phyloP scores from a whole-genome alignment of 140 eudicot genomes.

The Oenanthe javanica region DNA sequence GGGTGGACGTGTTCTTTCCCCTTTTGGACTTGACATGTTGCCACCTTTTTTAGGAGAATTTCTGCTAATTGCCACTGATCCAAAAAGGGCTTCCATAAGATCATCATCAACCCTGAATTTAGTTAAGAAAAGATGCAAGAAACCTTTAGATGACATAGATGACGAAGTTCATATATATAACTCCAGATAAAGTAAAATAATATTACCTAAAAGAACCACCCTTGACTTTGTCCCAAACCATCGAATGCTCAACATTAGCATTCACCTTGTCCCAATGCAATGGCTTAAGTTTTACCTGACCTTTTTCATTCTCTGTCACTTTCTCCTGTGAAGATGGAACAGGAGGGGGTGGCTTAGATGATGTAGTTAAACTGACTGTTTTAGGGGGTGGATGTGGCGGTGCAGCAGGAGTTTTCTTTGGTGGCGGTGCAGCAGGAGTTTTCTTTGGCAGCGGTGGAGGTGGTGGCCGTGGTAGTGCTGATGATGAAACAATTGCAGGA shows the following conservation, averaged over 20 bases:
- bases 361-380: conserved; percentile 30
- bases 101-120: conserved; percentile 63
- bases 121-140: neutral
- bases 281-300: conserved; percentile 71
- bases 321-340: conserved; percentile 19
- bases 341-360: conserved; percentile 33
- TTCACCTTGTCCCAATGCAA: conserved; percentile 97
- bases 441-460: conserved; percentile 46
- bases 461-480: conserved; percentile 34
- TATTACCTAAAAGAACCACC: conserved; percentile 81
- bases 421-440: conserved; percentile 42
- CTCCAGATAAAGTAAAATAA: neutral
- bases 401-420: conserved; percentile 28
- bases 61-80: conserved; percentile 66
- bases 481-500: neutral
- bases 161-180: neutral
- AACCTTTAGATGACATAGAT: neutral
- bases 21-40: conserved; percentile 29
- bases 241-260: conserved; percentile 60
- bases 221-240: conserved; percentile 73
- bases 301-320: conserved; percentile 21
- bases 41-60: conserved; percentile 42
- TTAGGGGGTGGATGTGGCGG: conserved; percentile 48
- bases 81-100: conserved; percentile 94
- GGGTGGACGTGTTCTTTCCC: conserved; percentile 47